A percentile compares a stretch with the other conserved stretches of the same genome.
Conservation (phyloP, 108 stramenopile species). For the Skeletonema tropicum region DNA sequence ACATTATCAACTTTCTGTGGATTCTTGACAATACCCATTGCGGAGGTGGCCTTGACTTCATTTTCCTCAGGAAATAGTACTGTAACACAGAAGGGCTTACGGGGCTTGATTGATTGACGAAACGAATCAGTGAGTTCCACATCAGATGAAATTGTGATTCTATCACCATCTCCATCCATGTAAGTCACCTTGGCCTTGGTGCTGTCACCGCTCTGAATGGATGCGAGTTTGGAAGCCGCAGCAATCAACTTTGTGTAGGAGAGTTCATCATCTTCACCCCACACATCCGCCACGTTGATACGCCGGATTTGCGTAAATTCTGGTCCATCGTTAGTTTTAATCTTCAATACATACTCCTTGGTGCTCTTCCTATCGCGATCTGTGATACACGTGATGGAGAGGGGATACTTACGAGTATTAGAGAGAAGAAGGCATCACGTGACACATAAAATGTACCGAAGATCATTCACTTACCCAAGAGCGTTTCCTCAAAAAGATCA, state of each 20-base stretch:
- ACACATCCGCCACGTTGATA: slow-evolving; percentile 59
- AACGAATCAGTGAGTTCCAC: slow-evolving; percentile 77
- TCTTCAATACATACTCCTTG: slow-evolving; percentile 65
- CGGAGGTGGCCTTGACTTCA: background rate
- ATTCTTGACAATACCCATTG: slow-evolving; percentile 8
- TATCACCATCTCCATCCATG: slow-evolving; percentile 76
- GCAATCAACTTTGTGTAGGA: slow-evolving; percentile 61
- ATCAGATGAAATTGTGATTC: slow-evolving; percentile 64
- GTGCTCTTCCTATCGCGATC: slow-evolving; percentile 34
- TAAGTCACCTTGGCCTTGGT: slow-evolving; percentile 54
- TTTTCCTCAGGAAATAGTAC: slow-evolving; percentile 8
- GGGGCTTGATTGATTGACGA: slow-evolving; percentile 53
- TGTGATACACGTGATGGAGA: background rate
- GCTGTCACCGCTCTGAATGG: slow-evolving; percentile 7
- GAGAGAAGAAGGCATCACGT: background rate
- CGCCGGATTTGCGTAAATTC: slow-evolving; percentile 69
- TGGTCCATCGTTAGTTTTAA: slow-evolving; percentile 54
- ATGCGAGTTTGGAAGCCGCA: slow-evolving; percentile 46
- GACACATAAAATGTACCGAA: slow-evolving; percentile 1
- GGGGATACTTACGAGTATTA: background rate
- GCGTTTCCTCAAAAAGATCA: slow-evolving; percentile 60
- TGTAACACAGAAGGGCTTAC: slow-evolving; percentile 58
- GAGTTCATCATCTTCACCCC: slow-evolving; percentile 32
- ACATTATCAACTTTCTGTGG: slow-evolving; percentile 48
- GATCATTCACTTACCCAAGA: slow-evolving; percentile 57